phyloP scores from a whole-genome alignment of 306 rosid species.

The Begonia peltatifolia region DNA sequence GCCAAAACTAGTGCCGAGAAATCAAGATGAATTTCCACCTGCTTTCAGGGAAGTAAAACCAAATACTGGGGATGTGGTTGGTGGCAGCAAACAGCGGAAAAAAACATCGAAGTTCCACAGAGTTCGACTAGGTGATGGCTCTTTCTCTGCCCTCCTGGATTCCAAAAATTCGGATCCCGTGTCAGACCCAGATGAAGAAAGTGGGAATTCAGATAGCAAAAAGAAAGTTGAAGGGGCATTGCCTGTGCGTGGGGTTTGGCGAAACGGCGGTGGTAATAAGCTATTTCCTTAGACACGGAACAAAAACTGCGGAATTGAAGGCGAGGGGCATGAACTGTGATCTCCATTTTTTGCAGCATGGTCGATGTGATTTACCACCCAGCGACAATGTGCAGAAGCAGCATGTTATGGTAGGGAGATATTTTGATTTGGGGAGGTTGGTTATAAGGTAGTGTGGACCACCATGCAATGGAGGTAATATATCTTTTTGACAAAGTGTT shows the following conservation, averaged over 20 bases:
- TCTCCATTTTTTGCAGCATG: constrained; percentile 1
- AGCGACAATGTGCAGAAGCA: no score
- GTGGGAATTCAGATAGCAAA: constrained; percentile 16
- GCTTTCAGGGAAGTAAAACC: constrained; percentile 27
- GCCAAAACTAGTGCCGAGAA: constrained; percentile 25
- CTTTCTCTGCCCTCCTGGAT: constrained; percentile 36
- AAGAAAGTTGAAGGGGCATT: constrained; percentile 29
- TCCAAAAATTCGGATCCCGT: constrained; percentile 15
- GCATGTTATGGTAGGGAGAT: no score
- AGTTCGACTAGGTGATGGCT: constrained; percentile 71
- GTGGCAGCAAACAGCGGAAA: constrained; percentile 68
- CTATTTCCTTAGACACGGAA: constrained; percentile 21
- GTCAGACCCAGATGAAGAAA: constrained; percentile 18
- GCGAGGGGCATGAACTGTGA: no score
- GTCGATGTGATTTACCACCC: no score
- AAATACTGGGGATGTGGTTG: constrained; percentile 37
- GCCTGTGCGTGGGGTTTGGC: constrained; percentile 86
- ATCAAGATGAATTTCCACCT: constrained; percentile 22
- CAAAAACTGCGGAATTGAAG: no score
- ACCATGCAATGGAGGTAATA: no score
- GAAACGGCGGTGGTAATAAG: constrained; percentile 50
- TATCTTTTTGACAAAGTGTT: no score
- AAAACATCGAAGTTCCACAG: constrained; percentile 64
- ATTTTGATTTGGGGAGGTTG: no score
- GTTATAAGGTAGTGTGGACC: no score